Base-by-base conservation (phyloP, 1,284 basidiomycete species). In the Agroathelia rolfsii region DNA sequence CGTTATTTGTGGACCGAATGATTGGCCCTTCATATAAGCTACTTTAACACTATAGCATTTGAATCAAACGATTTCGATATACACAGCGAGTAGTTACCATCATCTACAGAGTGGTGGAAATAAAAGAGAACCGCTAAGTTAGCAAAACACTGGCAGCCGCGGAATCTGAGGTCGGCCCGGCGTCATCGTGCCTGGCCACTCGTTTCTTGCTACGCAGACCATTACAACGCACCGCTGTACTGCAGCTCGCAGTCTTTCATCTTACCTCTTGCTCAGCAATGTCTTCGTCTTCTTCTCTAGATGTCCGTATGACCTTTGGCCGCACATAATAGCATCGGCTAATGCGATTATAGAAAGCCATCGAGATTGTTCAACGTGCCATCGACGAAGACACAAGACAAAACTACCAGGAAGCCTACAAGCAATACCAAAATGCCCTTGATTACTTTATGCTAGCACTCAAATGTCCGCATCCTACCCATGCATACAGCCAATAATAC, bases 351-450 rank as follows among this genome's bases (percentile, higher is more conserved):
- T 41, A 97, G 92, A 83, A 83, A 56, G 94, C 93, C 21, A 92
- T 97, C 51, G 86, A 90, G 51, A 78, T 96, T 42, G 92, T 97
- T 27, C 87, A 94, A 60, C 76, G 78, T 47, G 94, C 94, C 35
- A 96, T 97, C 55, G 92, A 96, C 45, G 86, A 89, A 47, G 94
- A 98, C 63, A 72, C 75, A 45, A 92, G 92, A 56, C 83, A 88
- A 58, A 89, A 96, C 60, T 98, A 96, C 60, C 64, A 75, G 27
- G 90, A 94, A 52, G 92, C 93, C 12, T 94, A 89, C 72, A 93
- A 88, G 63, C 77, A 81, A 46, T 92, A 90, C 58, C 84, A 87
- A 63, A 95, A 97, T 68, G 75, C 89, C 3, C 72, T 98, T 38
- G 94, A 98, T 55, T 98, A 95, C 61, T 98, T 98, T 58, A 92